These are phyloP conservation scores for Fusarium coffeatum DNA, from an alignment of 2,329 filamentous ascomycete species.

Conservation along the genomic window DNA sequence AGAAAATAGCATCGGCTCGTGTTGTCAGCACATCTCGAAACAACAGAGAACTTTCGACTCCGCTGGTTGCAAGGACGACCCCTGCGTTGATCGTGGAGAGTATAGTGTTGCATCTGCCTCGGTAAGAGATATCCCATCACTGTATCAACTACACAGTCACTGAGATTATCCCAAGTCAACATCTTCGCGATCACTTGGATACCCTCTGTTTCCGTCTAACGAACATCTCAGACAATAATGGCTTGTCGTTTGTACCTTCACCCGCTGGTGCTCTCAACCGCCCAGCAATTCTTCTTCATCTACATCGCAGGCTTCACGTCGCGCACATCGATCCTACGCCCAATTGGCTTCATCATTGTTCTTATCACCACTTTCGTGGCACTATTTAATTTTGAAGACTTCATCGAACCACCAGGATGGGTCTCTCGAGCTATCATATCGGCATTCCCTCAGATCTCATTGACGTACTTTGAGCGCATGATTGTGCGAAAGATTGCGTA, in stretches of 20 bases:
- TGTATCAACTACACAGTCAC: background rate
- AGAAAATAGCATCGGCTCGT: slow-evolving; percentile 5
- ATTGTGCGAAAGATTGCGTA: slow-evolving; percentile 38
- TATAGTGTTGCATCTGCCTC: background rate
- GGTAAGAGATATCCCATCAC: background rate
- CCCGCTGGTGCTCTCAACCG: slow-evolving; percentile 34
- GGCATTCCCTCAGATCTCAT: slow-evolving; percentile 36
- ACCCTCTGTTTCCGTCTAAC: background rate
- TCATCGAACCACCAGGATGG: slow-evolving; percentile 39
- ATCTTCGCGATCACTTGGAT: background rate
- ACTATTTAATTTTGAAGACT: slow-evolving; percentile 27
- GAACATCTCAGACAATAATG: slow-evolving; percentile 18
- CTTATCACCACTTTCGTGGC: slow-evolving; percentile 36
- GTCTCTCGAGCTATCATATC: slow-evolving; percentile 32
- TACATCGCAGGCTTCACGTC: slow-evolving; percentile 39
- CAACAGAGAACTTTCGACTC: background rate
- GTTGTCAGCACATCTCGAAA: background rate
- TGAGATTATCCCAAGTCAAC: background rate
- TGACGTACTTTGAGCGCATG: slow-evolving; percentile 42
- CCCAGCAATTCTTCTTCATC: slow-evolving; percentile 41
- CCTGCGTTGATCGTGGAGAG: background rate
- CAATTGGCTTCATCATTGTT: slow-evolving; percentile 33
- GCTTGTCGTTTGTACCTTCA: slow-evolving; percentile 31
- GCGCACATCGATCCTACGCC: slow-evolving; percentile 24
- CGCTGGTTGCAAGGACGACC: background rate